Evolutionary conservation across 2,329 filamentous ascomycete genomes (phyloP).

Genomic region (Lizonia empirigonia): DNA sequence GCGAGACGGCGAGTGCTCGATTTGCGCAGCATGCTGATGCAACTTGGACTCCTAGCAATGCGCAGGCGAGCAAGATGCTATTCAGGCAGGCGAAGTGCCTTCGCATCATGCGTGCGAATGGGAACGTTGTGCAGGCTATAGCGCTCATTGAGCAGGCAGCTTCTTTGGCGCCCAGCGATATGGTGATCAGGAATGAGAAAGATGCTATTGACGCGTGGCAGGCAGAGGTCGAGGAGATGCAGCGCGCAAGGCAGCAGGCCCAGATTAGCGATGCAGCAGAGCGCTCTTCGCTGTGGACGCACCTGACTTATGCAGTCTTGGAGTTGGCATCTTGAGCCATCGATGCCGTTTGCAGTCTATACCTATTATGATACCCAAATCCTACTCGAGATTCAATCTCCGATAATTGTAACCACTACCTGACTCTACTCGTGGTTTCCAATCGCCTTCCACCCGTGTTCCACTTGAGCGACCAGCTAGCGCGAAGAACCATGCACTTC

Average conservation of each 20-base stretch:
- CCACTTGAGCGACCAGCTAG: too few relatives aligned
- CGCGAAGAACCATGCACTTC: too few relatives aligned
- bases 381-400: background rate
- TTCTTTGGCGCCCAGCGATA: conserved; percentile 25
- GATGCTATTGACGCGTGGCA: conserved; percentile 25
- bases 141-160: conserved; percentile 27
- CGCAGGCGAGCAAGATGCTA: conserved; percentile 33
- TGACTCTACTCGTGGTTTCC: too few relatives aligned
- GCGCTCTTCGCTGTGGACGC: conserved; percentile 8
- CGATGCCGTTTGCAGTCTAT: conserved; percentile 2
- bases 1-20: conserved; percentile 29
- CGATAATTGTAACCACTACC: too few relatives aligned
- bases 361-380: conserved; percentile 12
- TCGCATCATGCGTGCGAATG: conserved; percentile 21
- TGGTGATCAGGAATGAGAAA: conserved; percentile 28
- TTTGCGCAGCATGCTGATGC: conserved; percentile 32
- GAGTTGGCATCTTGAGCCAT: conserved; percentile 17
- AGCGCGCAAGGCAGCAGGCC: conserved; percentile 4
- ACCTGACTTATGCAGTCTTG: conserved; percentile 3
- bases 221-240: conserved; percentile 14
- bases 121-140: conserved; percentile 20
- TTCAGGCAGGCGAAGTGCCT: conserved; percentile 31
- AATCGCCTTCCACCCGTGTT: too few relatives aligned
- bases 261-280: background rate
- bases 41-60: conserved; percentile 32